Evolutionary conservation across 192 early-diverging fungal species (phyloP).

Genomic region (Coemansia sp.): DNA sequence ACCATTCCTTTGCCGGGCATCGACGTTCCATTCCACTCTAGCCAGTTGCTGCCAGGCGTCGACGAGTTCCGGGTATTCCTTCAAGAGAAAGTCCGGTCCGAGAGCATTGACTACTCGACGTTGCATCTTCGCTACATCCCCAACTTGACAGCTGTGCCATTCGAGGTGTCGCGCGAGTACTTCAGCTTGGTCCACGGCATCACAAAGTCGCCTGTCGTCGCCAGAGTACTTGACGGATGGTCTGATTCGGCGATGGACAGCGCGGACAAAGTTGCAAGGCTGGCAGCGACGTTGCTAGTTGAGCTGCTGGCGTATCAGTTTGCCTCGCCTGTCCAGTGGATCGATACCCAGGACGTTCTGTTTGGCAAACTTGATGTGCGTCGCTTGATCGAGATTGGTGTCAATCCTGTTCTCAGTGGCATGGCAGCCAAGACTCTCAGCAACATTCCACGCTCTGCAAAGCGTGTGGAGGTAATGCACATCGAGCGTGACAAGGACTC

Average conservation of each 20-base stretch:
- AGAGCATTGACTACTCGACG: constrained; percentile 66
- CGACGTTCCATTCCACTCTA: constrained; percentile 92
- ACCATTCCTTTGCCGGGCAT: constrained; percentile 90
- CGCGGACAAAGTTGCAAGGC: constrained; percentile 66
- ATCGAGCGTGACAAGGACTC: constrained; percentile 12
- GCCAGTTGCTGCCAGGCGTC: constrained; percentile 82
- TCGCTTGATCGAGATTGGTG: constrained; percentile 87
- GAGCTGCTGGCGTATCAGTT: constrained; percentile 94
- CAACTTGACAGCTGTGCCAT: constrained; percentile 91
- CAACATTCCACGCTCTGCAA: background rate
- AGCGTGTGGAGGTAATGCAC: constrained; percentile 7
- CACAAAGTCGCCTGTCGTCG: constrained; percentile 70
- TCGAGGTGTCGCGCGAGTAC: constrained; percentile 78
- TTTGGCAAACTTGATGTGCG: constrained; percentile 73
- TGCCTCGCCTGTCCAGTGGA: constrained; percentile 92
- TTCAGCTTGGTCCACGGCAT: constrained; percentile 69
- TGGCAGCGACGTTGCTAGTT: constrained; percentile 80
- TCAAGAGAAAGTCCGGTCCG: constrained; percentile 72
- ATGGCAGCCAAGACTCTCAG: constrained; percentile 75
- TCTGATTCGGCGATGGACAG: constrained; percentile 14
- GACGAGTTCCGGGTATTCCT: constrained; percentile 84
- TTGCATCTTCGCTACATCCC: constrained; percentile 87
- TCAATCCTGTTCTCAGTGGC: constrained; percentile 80
- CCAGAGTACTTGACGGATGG: constrained; percentile 75
- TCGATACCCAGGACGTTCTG: constrained; percentile 89